Evolutionary conservation across 2,329 filamentous ascomycete species (phyloP).

Genomic region (Biscogniauxia mediterranea): DNA sequence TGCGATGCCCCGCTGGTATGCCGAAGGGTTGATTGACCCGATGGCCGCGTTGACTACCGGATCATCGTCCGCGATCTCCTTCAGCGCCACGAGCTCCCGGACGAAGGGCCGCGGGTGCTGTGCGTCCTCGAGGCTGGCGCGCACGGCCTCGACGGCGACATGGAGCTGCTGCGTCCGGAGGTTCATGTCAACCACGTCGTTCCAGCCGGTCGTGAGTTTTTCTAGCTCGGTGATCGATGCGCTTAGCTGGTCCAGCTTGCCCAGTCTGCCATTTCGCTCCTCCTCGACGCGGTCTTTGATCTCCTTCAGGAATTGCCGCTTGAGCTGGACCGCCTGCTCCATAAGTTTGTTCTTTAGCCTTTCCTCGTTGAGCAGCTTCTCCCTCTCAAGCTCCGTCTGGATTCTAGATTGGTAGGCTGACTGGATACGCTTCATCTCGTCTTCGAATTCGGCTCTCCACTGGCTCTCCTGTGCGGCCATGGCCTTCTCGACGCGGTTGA

Average conservation of each 20-base stretch:
- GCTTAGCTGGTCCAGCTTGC: conserved; percentile 79
- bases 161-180: conserved; percentile 94
- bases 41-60: conserved; percentile 89
- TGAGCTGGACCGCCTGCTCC: conserved; percentile 86
- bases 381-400: conserved; percentile 73
- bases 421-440: conserved; percentile 78
- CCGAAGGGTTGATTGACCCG: conserved; percentile 88
- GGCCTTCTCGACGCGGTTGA: conserved; percentile 79
- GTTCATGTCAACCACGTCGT: conserved; percentile 84
- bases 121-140: conserved; percentile 74
- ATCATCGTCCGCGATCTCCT: conserved; percentile 84
- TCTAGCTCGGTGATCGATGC: conserved; percentile 79
- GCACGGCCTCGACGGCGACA: conserved; percentile 91
- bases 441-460: conserved; percentile 84
- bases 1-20: conserved; percentile 89
- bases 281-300: conserved; percentile 80
- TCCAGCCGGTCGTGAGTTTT: conserved; percentile 84
- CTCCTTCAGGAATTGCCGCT: conserved; percentile 77
- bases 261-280: conserved; percentile 82
- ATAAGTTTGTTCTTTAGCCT: conserved; percentile 80
- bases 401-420: conserved; percentile 78
- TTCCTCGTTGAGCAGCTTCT: conserved; percentile 78
- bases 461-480: conserved; percentile 77
- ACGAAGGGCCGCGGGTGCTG: conserved; percentile 80
- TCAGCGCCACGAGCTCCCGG: conserved; percentile 87